Evolutionary conservation across 257 asterid species (phyloP), one percentile per base, ranked within the genome.

Genomic region (Solanum clarkiae): DNA sequence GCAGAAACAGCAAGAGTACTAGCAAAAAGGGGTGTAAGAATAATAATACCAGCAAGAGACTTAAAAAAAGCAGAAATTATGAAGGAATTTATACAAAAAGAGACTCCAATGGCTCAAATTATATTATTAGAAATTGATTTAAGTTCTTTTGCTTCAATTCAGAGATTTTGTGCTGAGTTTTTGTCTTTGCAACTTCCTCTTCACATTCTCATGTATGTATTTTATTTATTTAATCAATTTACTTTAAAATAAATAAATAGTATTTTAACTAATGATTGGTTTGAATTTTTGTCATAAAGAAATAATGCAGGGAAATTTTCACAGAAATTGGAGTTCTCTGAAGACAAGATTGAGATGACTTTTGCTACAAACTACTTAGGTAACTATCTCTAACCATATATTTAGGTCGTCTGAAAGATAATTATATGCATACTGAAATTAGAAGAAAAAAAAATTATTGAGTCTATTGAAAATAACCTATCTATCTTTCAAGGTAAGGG

Each of bases 281-380:
- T 40, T 24, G 47, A 14, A 15, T 15, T 16, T 14, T 26, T 51
- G 13, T 79, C 24, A 82, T 88, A 94, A 95, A 96, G 99, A 96
- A 96, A 96, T 80, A 96, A 96, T 93, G 99, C 99, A 70, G 99
- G 99, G 88, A 96, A 94, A 85, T 96, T 93, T 86, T 93, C 99
- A 72, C 96, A 87, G 22, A 94, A 93, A 89, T 86, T 94, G 91
- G 98, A 96, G 84, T 95, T 88, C 83, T 96, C 99, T 81, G 98
- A 96, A 88, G 98, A 96, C 84, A 94, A 96, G 89, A 89, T 93
- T 88, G 99, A 94, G 97, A 94, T 93, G 85, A 96, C 98, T 86
- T 93, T 94, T 91, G 98, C 99, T 88, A 94, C 98, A 47, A 94
- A 94, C 87, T 96, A 93, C 90, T 91, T 94, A 80, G 98, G 98